Conservation (phyloP, 2,329 filamentous ascomycete species). For the Lasiodiplodia citricola region DNA sequence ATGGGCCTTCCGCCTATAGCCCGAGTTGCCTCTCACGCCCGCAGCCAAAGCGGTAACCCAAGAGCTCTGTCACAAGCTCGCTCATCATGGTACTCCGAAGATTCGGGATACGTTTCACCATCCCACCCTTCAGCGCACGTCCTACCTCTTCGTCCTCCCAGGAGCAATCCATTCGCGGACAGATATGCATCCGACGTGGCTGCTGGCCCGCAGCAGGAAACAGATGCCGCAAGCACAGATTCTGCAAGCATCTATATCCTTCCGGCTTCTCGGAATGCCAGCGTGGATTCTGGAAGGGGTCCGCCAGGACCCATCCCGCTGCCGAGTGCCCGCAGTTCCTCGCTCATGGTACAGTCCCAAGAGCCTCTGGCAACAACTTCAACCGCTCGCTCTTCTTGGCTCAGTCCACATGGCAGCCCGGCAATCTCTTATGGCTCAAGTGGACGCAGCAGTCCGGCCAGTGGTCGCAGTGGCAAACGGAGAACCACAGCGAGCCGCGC, state of each 20-base stretch:
- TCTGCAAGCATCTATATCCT: conserved; percentile 23
- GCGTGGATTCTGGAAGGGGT: conserved; percentile 5
- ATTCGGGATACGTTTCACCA: conserved; percentile 22
- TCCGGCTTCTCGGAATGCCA: conserved; percentile 1
- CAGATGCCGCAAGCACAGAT: neutral
- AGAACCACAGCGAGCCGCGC: conserved; percentile 28
- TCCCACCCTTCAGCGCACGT: conserved; percentile 12
- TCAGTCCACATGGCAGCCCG: neutral
- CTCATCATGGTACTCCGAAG: conserved; percentile 10
- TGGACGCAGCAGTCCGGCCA: neutral
- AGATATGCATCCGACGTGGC: neutral
- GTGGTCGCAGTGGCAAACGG: conserved; percentile 1
- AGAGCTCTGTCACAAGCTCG: conserved; percentile 1
- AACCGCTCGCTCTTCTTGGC: conserved; percentile 8
- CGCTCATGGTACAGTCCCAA: neutral
- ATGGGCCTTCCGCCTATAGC: neutral
- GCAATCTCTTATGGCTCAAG: neutral
- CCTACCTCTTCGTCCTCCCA: conserved; percentile 4
- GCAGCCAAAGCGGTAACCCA: neutral
- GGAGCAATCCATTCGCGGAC: neutral
- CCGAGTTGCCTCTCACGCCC: neutral
- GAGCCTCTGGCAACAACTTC: conserved; percentile 7
- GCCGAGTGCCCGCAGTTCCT: neutral
- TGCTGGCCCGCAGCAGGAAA: neutral
- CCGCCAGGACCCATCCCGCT: conserved; percentile 12